Evolutionary conservation across 257 asterid species (phyloP).

Genomic region (Lycium ferocissimum): DNA sequence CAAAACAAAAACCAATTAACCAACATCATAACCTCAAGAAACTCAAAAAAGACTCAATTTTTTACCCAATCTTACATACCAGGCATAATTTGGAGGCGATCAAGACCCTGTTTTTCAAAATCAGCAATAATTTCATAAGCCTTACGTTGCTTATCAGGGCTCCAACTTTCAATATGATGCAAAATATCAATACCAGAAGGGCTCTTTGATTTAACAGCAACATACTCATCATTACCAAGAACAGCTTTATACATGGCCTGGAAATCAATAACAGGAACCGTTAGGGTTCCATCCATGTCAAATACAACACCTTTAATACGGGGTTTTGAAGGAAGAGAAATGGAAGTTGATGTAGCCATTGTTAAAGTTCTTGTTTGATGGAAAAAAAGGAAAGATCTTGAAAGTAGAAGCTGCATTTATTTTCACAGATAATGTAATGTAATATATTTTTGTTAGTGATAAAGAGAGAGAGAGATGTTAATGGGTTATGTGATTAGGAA

Average conservation of each 20-base stretch:
- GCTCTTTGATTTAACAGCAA: slow-evolving; percentile 47
- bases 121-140: slow-evolving; percentile 80
- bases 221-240: slow-evolving; percentile 77
- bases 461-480: background rate
- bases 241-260: slow-evolving; percentile 89
- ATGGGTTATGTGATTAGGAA: background rate
- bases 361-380: slow-evolving; percentile 44
- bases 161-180: slow-evolving; percentile 86
- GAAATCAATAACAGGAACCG: slow-evolving; percentile 92
- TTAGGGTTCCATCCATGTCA: slow-evolving; percentile 98
- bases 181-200: slow-evolving; percentile 89
- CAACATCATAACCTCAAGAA: background rate
- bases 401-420: slow-evolving; percentile 46
- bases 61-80: slow-evolving; percentile 46
- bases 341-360: slow-evolving; percentile 52
- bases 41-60: background rate
- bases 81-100: slow-evolving; percentile 94
- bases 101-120: slow-evolving; percentile 79
- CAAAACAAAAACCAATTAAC: background rate
- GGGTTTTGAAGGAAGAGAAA: slow-evolving; percentile 44
- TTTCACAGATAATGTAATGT: background rate
- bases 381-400: slow-evolving; percentile 33
- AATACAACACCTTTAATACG: slow-evolving; percentile 83
- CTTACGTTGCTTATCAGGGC: slow-evolving; percentile 63
- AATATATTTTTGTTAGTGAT: too few relatives aligned